phyloP scores from a whole-genome alignment of 2,329 filamentous ascomycete genomes.

The Phialocephala subalpina region DNA sequence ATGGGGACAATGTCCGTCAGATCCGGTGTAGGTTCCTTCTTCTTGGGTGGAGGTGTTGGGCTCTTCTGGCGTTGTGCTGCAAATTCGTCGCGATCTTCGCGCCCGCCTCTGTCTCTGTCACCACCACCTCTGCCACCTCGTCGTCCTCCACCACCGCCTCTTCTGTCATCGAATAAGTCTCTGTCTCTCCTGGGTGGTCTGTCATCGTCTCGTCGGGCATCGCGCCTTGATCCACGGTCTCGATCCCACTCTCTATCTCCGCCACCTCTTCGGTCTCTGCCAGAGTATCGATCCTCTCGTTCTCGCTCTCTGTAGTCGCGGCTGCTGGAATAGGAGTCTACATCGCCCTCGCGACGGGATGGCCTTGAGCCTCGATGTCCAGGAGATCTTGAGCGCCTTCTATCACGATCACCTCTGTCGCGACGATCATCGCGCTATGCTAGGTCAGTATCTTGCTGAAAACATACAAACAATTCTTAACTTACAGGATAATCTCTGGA shows the following conservation, averaged over 20 bases:
- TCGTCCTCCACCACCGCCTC: conserved; percentile 58
- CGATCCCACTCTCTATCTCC: conserved; percentile 82
- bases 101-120: conserved; percentile 48
- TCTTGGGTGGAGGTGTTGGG: conserved; percentile 82
- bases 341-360: conserved; percentile 75
- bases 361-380: conserved; percentile 72
- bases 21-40: conserved; percentile 95
- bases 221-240: conserved; percentile 70
- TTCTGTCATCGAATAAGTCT: conserved; percentile 70
- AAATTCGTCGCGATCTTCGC: conserved; percentile 49
- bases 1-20: conserved; percentile 86
- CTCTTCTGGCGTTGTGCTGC: conserved; percentile 60
- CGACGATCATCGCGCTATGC: conserved; percentile 49
- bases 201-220: conserved; percentile 72
- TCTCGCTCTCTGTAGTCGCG: conserved; percentile 92
- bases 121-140: conserved; percentile 50
- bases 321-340: conserved; percentile 91
- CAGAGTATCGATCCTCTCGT: conserved; percentile 89
- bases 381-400: conserved; percentile 87
- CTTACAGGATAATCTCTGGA: conserved; percentile 62
- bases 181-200: conserved; percentile 59
- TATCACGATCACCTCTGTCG: conserved; percentile 60
- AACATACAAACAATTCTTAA: conserved; percentile 21
- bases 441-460: conserved; percentile 36
- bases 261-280: conserved; percentile 66